Evolutionary conservation across 1,139 yeast genomes (phyloP), one percentile per base, ranked within the genome.

Genomic region (Wickerhamomyces sp.): DNA sequence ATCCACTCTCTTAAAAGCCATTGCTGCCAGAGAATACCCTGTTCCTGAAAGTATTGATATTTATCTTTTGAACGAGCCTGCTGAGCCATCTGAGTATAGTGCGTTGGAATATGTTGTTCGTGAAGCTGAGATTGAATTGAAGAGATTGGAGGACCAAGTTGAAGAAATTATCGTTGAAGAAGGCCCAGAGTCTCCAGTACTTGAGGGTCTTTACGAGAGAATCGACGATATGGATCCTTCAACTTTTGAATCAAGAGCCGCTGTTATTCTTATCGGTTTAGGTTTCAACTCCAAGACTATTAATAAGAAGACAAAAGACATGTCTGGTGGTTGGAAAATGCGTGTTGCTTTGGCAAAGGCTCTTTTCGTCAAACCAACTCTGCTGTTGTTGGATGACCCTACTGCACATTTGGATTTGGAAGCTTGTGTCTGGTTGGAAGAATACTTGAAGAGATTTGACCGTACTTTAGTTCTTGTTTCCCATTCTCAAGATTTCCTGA

Each of bases 401-500:
- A 93, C 99, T 51, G 98, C 98, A 44, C 98, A 91, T 68, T 85
- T 91, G 76, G 99, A 91, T 72, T 76, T 93, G 61, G 96, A 91
- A 64, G 98, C 98, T 42, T 91, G 97, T 82, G 98, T 93, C 58
- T 91, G 98, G 98, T 76, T 91, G 64, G 99, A 91, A 75, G 97
- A 89, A 69, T 91, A 91, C 67, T 76, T 91, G 59, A 89, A 88
- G 73, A 75, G 89, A 62, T 91, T 82, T 63, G 96, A 89, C 65
- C 79, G 94, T 63, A 89, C 88, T 46, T 76, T 93, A 64, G 91
- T 91, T 36, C 73, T 91, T 51, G 97, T 91, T 45, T 91, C 98
- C 21, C 99, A 91, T 70, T 91, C 98, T 33, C 96, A 88, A 72
- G 99, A 91, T 83, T 91, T 91, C 95, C 74, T 91, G 58, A 93